phyloP scores from a whole-genome alignment of 805 yeast species.

The Kazachstania kunashirensis region DNA sequence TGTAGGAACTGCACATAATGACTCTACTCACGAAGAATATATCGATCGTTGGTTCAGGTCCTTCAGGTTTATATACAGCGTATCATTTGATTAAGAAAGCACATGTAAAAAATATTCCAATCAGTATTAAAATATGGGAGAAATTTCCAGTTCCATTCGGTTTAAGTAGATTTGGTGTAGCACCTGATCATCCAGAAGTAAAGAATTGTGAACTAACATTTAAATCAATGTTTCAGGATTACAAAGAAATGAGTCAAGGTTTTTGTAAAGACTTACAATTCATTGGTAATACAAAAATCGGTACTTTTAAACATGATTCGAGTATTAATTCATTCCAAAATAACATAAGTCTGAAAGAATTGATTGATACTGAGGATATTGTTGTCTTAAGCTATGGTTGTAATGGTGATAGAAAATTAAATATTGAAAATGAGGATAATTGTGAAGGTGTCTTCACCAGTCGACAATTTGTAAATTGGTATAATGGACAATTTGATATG shows the following conservation, averaged over 20 bases:
- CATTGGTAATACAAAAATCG: constrained; percentile 65
- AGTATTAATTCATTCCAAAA: not conserved
- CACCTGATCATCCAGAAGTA: constrained; percentile 98
- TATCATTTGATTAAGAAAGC: constrained; percentile 51
- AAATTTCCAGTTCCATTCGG: constrained; percentile 86
- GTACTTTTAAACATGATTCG: constrained; percentile 45
- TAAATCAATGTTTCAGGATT: constrained; percentile 11
- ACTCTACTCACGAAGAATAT: constrained; percentile 20
- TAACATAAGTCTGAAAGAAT: constrained; percentile 36
- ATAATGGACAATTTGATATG: constrained; percentile 73
- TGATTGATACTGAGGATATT: constrained; percentile 54
- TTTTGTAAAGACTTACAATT: constrained; percentile 37
- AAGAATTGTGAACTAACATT: constrained; percentile 70
- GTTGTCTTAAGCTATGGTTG: constrained; percentile 81
- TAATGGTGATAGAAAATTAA: constrained; percentile 42
- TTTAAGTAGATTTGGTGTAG: constrained; percentile 87
- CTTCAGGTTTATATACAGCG: constrained; percentile 91
- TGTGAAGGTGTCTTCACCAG: constrained; percentile 66
- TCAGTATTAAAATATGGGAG: constrained; percentile 68
- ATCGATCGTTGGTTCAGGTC: constrained; percentile 91
- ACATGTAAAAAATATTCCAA: constrained; percentile 20
- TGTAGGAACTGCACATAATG: not conserved
- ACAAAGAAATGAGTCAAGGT: constrained; percentile 18
- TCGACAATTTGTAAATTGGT: constrained; percentile 88
- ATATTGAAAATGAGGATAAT: constrained; percentile 50